Conservation (phyloP, 1,284 basidiomycete genomes). For the Apiotrichum veenhuisii region DNA sequence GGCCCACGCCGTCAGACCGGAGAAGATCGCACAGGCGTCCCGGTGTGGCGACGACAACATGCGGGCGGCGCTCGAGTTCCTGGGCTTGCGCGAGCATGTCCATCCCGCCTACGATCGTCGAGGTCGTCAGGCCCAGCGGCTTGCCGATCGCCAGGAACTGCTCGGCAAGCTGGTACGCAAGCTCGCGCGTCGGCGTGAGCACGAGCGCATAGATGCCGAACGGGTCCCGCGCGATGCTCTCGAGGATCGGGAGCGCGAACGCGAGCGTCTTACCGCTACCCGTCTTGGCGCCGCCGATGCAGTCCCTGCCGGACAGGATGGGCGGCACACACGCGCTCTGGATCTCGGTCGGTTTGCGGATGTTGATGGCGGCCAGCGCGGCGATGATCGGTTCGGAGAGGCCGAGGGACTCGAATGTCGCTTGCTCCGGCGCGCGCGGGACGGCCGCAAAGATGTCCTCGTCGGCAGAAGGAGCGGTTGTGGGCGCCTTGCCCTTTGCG, state of each 20-base stretch:
- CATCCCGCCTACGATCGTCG: constrained; percentile 94
- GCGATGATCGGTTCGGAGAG: constrained; percentile 67
- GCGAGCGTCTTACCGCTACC: constrained; percentile 98
- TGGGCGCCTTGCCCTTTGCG: constrained; percentile 14
- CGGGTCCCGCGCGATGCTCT: constrained; percentile 80
- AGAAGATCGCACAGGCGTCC: constrained; percentile 91
- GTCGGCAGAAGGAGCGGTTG: constrained; percentile 40
- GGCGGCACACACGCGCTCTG: constrained; percentile 87
- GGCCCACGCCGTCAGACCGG: constrained; percentile 63
- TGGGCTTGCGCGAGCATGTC: constrained; percentile 95
- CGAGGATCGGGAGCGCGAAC: constrained; percentile 91
- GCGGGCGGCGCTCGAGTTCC: constrained; percentile 79
- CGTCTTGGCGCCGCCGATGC: constrained; percentile 95
- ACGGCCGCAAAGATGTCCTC: constrained; percentile 48
- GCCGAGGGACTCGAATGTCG: constrained; percentile 65
- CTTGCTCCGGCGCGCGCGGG: constrained; percentile 63
- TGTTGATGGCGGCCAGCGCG: constrained; percentile 77
- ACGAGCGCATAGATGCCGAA: constrained; percentile 92
- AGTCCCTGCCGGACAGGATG: constrained; percentile 78
- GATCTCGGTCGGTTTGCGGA: constrained; percentile 79
- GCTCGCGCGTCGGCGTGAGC: constrained; percentile 88
- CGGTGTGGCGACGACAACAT: constrained; percentile 93
- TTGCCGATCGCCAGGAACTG: constrained; percentile 90
- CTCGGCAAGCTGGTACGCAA: constrained; percentile 94
- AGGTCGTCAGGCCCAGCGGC: constrained; percentile 72